phyloP scores from a whole-genome alignment of 2,329 filamentous ascomycete genomes.

The Paecilomyces sp. region DNA sequence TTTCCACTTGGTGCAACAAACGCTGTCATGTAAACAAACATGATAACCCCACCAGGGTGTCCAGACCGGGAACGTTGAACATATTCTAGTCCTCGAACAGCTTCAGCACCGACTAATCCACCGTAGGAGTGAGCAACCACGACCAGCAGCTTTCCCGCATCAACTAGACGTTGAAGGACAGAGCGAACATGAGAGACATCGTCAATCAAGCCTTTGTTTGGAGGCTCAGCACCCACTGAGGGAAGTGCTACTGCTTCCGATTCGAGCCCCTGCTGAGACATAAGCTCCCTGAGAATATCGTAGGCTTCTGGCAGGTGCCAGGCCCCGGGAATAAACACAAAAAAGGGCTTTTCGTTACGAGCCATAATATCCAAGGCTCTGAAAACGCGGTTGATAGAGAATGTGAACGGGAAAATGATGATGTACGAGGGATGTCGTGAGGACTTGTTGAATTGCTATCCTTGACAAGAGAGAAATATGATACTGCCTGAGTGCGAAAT shows the following conservation, averaged over 20 bases:
- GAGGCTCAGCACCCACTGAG: slow-evolving; percentile 13
- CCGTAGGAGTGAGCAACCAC: background rate
- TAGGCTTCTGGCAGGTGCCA: slow-evolving; percentile 31
- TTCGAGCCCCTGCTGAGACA: slow-evolving; percentile 21
- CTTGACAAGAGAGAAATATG: background rate
- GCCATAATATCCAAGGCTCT: background rate
- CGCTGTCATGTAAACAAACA: background rate
- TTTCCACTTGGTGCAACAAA: background rate
- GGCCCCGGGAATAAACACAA: slow-evolving; percentile 32
- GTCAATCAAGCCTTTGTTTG: slow-evolving; percentile 21
- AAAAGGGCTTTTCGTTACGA: background rate
- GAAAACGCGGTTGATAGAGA: background rate
- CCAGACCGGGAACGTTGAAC: background rate
- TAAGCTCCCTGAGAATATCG: slow-evolving; percentile 17
- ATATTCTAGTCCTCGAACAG: background rate
- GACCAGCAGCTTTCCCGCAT: background rate
- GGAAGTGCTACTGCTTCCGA: slow-evolving; percentile 19
- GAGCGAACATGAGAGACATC: slow-evolving; percentile 26
- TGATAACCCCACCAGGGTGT: background rate
- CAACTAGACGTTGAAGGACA: slow-evolving; percentile 15
- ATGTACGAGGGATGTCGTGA: background rate
- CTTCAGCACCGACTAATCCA: background rate
- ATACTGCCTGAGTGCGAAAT: background rate
- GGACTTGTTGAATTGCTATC: background rate
- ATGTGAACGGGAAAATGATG: background rate